Evolutionary conservation across 2,329 filamentous ascomycete genomes (phyloP).

Genomic region (Talaromyces sp.): DNA sequence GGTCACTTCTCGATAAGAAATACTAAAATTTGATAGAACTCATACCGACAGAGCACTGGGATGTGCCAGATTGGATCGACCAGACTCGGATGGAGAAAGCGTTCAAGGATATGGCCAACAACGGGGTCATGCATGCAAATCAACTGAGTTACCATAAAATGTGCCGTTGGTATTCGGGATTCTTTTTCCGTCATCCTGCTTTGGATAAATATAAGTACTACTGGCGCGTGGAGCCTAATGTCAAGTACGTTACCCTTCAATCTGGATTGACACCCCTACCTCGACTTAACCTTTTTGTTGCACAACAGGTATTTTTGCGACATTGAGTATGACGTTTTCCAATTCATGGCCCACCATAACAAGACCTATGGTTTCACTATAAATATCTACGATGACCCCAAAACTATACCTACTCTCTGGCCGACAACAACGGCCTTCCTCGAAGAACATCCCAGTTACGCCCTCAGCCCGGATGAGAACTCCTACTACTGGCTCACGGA

Average conservation of each 20-base stretch:
- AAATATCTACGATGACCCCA: constrained; percentile 87
- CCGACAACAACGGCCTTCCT: constrained; percentile 93
- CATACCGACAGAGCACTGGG: constrained; percentile 92
- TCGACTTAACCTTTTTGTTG: background rate
- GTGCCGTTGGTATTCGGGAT: constrained; percentile 97
- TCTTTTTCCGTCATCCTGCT: constrained; percentile 95
- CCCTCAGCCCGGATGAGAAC: constrained; percentile 67
- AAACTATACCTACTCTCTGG: constrained; percentile 85
- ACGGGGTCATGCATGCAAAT: constrained; percentile 84
- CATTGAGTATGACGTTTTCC: constrained; percentile 96
- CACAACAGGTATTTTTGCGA: constrained; percentile 72
- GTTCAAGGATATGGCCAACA: constrained; percentile 73
- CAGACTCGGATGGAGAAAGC: constrained; percentile 80
- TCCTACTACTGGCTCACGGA: constrained; percentile 87
- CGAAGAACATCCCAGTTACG: constrained; percentile 72
- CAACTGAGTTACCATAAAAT: constrained; percentile 95
- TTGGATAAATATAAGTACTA: constrained; percentile 82
- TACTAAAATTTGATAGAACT: constrained; percentile 45
- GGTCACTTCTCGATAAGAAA: background rate
- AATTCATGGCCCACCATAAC: constrained; percentile 96
- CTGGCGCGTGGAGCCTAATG: constrained; percentile 97
- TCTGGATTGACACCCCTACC: background rate
- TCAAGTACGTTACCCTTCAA: constrained; percentile 59
- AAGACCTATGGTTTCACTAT: constrained; percentile 99
- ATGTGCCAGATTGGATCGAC: constrained; percentile 87